Base-by-base conservation (phyloP, 163 green algal species). In the Scenedesmus sp. region DNA sequence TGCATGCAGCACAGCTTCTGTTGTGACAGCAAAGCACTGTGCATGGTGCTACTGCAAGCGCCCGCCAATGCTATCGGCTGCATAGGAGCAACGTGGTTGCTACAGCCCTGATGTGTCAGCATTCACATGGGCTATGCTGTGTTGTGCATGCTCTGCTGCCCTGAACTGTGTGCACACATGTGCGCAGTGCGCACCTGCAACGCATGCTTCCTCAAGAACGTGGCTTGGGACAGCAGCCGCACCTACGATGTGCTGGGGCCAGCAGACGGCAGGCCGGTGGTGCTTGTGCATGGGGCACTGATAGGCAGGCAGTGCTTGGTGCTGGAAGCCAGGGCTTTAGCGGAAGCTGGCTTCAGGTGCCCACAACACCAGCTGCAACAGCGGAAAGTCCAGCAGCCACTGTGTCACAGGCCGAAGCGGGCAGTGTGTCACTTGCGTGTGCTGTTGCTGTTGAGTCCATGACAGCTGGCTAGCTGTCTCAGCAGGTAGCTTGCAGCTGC, bases 241-340 rank as follows among this genome's bases (percentile, higher is more conserved):
- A 88, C 80, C 7, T 83, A 88, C 68, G 88, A 92, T n/a, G 65
- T 88, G 33, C 65, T 83, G 1, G 88, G 88, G 1, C 88, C 88
- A 40, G 88, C 40, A 30, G 80, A 92, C n/a, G 88, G 88, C 42
- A 49, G 26, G 33, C 80, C 81, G n/a, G 80, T 92, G 26, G 80
- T 92, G 44, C 80, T 92, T 20, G 80, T 92, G n/a, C 88, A 92
- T 46, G 88, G 88, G 26, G 88, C 88, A 35, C 44, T 92, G 16
- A 68, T 92, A 16, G 88, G 88, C 13, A 61, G 88, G 24, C 80
- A 88, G 80, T 88, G 80, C 61, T 10, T 92, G 80, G 80, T 88
- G 56, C 56, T 78, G 16, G 88, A 92, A 35, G 88, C 88, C 10
- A 68, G 65, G 33, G 88, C 88, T 30, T 16, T 92, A 24, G 88